Evolutionary conservation across 257 asterid species (phyloP), one percentile per base, ranked within the genome.

Genomic region (Scutellaria barbata): DNA sequence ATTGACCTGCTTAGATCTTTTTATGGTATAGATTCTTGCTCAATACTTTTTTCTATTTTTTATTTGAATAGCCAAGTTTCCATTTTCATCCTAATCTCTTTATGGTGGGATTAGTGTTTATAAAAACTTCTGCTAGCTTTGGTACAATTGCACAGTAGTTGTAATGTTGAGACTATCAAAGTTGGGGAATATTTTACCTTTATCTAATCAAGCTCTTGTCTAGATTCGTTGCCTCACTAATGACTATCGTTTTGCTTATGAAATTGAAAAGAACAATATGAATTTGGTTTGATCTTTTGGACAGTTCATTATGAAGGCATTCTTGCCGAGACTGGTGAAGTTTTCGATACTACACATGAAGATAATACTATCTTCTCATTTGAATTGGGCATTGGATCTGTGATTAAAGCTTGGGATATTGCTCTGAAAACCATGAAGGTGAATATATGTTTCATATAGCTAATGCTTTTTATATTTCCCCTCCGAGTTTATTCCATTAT

Each of bases 391-490:
- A 80, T 51, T 61, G 99, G 99, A 30, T 86, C 95, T 51, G 99
- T 94, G 48, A 94, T 94, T 50, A 88, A 84, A 81, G 94, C 99
- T 52, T 94, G 99, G 99, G 99, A 94, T 53, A 62, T 91, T 78
- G 95, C 96, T 37, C 72, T 94, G 50, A 94, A 76, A 84, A 94
- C 96, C 79, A 94, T 94, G 99, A 94, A 94, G 99, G 97, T 85
- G 12, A 53, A 39, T 74, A 37, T 57, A 30, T 62, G 20, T 55
- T 16, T 65, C 3, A 43, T 16, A 47, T 68, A 20, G 50, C 69
- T 76, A 57, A 35, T 61, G 37, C 57, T 58, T 17, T 51, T 8
- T 25, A 61, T 3, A 8, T 17, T 68, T 66, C 37, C 41, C 30
- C 41, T 10, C 22, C 6, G 47, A 61, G 35, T 43, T 77, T 20